phyloP scores from a whole-genome alignment of 805 yeast species.

The Candida odintsovae region DNA sequence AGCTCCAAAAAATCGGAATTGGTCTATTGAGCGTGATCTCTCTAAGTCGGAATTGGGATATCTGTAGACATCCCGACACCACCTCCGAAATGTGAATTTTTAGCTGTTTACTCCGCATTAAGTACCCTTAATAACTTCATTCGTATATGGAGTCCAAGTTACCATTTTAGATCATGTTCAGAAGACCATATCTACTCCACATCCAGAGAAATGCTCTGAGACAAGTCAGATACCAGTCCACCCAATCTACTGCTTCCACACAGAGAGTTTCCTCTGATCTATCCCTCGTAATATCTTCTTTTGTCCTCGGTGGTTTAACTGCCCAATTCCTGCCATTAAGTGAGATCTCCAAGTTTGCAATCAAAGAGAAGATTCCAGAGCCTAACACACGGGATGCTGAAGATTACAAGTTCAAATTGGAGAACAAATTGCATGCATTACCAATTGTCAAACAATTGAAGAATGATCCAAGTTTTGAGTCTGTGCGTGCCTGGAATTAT shows the following conservation, averaged over 20 bases:
- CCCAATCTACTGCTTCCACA: neutral
- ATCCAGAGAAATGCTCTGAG: neutral
- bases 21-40: neutral
- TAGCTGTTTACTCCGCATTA: too few relatives aligned
- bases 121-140: too few relatives aligned
- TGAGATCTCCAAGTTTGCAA: slow-evolving; percentile 25
- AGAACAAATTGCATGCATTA: slow-evolving; percentile 40
- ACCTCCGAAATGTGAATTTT: too few relatives aligned
- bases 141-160: neutral
- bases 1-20: neutral
- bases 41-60: neutral
- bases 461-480: slow-evolving; percentile 29
- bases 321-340: slow-evolving; percentile 31
- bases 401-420: slow-evolving; percentile 31
- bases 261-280: slow-evolving; percentile 5
- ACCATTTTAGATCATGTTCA: neutral
- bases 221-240: neutral
- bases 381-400: slow-evolving; percentile 24
- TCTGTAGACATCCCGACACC: too few relatives aligned
- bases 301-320: slow-evolving; percentile 28
- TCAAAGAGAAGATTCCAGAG: slow-evolving; percentile 19
- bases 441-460: slow-evolving; percentile 46
- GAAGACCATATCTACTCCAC: neutral
- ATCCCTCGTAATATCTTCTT: slow-evolving; percentile 20
- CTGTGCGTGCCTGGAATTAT: slow-evolving; percentile 38